Evolutionary conservation across 2,329 filamentous ascomycete genomes (phyloP), one percentile per base, ranked within the genome.

Genomic region (Paraphoma sp.): DNA sequence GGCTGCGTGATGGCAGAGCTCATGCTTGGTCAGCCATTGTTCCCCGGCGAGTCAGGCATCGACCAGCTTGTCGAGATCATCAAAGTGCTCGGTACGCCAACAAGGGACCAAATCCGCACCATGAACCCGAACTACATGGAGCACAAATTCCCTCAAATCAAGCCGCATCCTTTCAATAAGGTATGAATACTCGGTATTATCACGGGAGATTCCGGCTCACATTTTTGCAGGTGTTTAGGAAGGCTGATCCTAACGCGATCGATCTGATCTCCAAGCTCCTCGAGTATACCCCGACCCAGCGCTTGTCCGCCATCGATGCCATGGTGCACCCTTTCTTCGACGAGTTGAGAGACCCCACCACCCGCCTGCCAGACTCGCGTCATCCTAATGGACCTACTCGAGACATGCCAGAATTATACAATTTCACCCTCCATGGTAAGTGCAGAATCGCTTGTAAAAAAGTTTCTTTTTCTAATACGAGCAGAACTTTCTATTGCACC

Each of bases 121-220:
- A 99, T 99, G 95, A 99, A 99, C 80, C 95, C 95, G 57, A 99
- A 99, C 80, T 99, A 99, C 81, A 99, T 99, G 95, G 95, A 99
- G 82, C 95, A 99, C 83, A 98, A 98, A 83, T 99, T 99, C 80
- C 95, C 95, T 46, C 95, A 99, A 80, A 99, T 99, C 83, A 99
- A 99, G 84, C 95, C 95, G 56, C 95, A 99, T 75, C 95, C 95
- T 29, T 99, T 99, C 84, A 96, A 91, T 82, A 98, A 98, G 86
- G 86, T 88, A 72, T 68, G 64, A 72, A n/a, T 28, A 16, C 12
- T 5, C 23, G 23, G 2, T 23, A 3, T 23, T 23, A 23, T 23
- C 23, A 5, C 5, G 23, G 23, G 23, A 23, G 23, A 23, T 23
- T 23, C 5, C 23, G 23, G 23, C 23, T 23, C 23, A 23, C 23